Conservation (phyloP, 768 basidiomycete genomes). For the Mycena galopus region DNA sequence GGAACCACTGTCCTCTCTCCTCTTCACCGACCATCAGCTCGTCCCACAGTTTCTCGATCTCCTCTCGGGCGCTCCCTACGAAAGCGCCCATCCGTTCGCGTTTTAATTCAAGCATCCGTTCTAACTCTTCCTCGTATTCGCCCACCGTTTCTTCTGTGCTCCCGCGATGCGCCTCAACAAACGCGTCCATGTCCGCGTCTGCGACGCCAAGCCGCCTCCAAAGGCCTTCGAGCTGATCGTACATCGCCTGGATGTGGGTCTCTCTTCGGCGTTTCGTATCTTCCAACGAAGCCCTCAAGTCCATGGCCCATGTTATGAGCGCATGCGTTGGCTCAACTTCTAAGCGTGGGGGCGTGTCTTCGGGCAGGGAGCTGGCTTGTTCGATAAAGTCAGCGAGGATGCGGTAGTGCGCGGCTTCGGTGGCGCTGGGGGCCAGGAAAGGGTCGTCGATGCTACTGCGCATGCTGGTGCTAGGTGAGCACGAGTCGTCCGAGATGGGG, state of each 20-base stretch:
- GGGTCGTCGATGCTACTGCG: constrained; percentile 32
- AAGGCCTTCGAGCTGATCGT: constrained; percentile 91
- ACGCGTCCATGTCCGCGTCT: constrained; percentile 89
- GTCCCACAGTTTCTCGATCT: constrained; percentile 88
- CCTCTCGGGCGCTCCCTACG: constrained; percentile 82
- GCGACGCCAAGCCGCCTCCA: constrained; percentile 90
- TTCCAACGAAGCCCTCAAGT: constrained; percentile 69
- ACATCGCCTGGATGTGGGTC: constrained; percentile 90
- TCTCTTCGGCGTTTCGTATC: constrained; percentile 83
- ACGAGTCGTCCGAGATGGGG: constrained; percentile 45
- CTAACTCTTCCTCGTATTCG: constrained; percentile 91
- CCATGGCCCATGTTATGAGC: constrained; percentile 80
- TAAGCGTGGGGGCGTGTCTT: constrained; percentile 63
- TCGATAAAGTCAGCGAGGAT: constrained; percentile 71
- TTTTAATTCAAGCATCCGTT: constrained; percentile 91
- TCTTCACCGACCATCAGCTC: constrained; percentile 89
- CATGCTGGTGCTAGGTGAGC: constrained; percentile 30
- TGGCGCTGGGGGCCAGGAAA: constrained; percentile 35
- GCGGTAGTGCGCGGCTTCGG: constrained; percentile 65
- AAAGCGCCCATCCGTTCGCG: constrained; percentile 89
- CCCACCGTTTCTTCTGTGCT: constrained; percentile 81
- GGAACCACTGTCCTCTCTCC: constrained; percentile 83
- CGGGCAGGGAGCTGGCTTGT: constrained; percentile 43
- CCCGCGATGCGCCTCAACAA: constrained; percentile 89
- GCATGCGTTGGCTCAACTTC: constrained; percentile 84